Conservation (phyloP, 2,329 filamentous ascomycete species). For the Dactylellina sp. region DNA sequence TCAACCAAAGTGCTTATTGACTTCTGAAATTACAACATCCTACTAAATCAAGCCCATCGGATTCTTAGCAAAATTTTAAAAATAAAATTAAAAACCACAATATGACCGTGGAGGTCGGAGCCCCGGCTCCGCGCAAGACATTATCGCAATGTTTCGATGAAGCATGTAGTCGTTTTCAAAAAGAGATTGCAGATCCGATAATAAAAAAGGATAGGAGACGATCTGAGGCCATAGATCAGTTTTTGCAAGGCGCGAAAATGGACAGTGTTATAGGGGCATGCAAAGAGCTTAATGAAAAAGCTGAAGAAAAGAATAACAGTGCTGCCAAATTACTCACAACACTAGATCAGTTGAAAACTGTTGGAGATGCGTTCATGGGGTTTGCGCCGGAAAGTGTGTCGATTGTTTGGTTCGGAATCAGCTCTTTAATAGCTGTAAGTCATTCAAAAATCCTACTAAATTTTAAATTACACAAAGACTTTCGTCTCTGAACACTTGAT, state of each 20-base stretch:
- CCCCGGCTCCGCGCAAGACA: conserved; percentile 16
- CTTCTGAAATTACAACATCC: too few relatives aligned
- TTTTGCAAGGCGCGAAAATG: conserved; percentile 27
- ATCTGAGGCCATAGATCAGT: not conserved
- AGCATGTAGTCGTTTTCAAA: conserved; percentile 21
- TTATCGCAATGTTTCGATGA: conserved; percentile 32
- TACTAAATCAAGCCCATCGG: too few relatives aligned
- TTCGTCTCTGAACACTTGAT: too few relatives aligned
- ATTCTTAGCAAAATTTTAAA: too few relatives aligned
- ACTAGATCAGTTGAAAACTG: conserved; percentile 31
- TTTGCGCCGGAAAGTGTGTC: conserved; percentile 49
- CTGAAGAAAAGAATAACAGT: conserved; percentile 31
- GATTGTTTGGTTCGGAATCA: conserved; percentile 52
- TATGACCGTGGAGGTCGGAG: not conserved
- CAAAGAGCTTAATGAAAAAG: conserved; percentile 11
- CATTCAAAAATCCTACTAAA: too few relatives aligned
- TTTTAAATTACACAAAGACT: too few relatives aligned
- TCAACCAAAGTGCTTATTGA: too few relatives aligned
- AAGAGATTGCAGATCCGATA: conserved; percentile 18
- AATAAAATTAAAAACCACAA: not conserved
- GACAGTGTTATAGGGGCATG: conserved; percentile 16
- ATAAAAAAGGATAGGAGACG: conserved; percentile 26
- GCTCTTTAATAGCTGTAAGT: conserved; percentile 36
- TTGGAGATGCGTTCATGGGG: conserved; percentile 30
- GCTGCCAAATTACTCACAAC: conserved; percentile 20